Base-by-base conservation (phyloP, 805 yeast genomes). In the Wickerhamiella lipophila region DNA sequence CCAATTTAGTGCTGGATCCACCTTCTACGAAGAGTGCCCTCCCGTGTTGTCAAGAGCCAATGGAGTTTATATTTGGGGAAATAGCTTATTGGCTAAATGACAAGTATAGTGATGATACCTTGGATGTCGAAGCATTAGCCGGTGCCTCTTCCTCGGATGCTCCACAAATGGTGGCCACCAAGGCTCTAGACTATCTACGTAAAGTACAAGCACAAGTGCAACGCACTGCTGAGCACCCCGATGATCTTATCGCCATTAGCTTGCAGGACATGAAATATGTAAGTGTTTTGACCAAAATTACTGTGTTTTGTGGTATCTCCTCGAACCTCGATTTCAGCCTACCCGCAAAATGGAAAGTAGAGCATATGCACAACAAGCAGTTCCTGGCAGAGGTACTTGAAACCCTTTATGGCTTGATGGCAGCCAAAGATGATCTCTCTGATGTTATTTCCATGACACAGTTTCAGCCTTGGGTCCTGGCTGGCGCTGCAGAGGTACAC, bases 201-300 rank as follows among this genome's bases (percentile, higher is more conserved):
- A 13, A 18, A 8, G n/a, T 40, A 13, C 36, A 38, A 22, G 3
- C 5, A 15, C 18, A 34, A 12, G 29, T 25, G 8, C 30, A 39
- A 22, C 19, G 32, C 18, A 56, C 58, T 1, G 25, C 34, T 12
- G 19, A 32, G 4, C 11, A 42, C 11, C 46, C 39, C 21, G 6
- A 19, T 16, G 59, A 58, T 21, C 47, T 66, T 35, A 56, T 68
- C 15, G 49, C 81, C 7, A 79, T 89, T 13, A 84, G 96, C 0
- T 68, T 89, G 8, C 87, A 85, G 57, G 97, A 92, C 61, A 78
- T 89, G 73, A 82, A 79, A 60, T 73, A 76, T 3, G 74, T 92
- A 49, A 80, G 82, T 30, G 74, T 71, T 19, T 59, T 89, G 40
- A 62, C 82, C 16, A 81, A 79, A 53, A 50, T 81, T 9, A 68